Conservation (phyloP, 371 early-diverging fungal genomes). For the Rhizopus microsporus region DNA sequence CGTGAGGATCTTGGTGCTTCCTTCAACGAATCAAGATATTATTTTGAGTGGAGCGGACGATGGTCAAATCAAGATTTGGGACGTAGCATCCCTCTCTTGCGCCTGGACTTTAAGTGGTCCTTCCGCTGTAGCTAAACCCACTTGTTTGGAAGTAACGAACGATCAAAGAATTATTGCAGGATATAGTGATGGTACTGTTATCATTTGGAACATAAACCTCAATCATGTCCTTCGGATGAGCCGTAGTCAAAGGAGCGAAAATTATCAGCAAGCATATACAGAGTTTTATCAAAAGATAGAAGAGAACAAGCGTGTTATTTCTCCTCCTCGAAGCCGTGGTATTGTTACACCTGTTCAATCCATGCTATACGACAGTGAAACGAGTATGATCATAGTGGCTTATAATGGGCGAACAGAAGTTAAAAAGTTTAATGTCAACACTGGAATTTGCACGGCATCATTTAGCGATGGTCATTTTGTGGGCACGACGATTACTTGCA, state of each 20-base stretch:
- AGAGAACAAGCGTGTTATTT: slow-evolving; percentile 19
- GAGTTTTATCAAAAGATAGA: slow-evolving; percentile 5
- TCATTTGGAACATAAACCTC: slow-evolving; percentile 40
- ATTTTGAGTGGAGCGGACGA: slow-evolving; percentile 49
- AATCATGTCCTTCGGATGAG: slow-evolving; percentile 14
- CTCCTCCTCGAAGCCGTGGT: slow-evolving; percentile 8
- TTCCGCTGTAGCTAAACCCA: slow-evolving; percentile 23
- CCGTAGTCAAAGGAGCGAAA: slow-evolving; percentile 13
- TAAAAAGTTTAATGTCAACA: slow-evolving; percentile 29
- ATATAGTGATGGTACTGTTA: slow-evolving; percentile 41
- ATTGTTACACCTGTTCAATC: slow-evolving; percentile 1
- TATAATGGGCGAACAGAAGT: slow-evolving; percentile 26
- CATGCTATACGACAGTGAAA: slow-evolving; percentile 33
- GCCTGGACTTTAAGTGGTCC: slow-evolving; percentile 27
- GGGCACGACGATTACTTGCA: slow-evolving; percentile 34
- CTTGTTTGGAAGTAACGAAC: slow-evolving; percentile 23
- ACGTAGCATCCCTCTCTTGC: slow-evolving; percentile 28
- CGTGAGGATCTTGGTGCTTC: slow-evolving; percentile 33
- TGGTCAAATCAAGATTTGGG: slow-evolving; percentile 46
- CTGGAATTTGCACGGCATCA: slow-evolving; percentile 27
- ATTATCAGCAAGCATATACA: slow-evolving; percentile 2
- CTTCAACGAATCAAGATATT: slow-evolving; percentile 24
- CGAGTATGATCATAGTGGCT: slow-evolving; percentile 29
- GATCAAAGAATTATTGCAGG: slow-evolving; percentile 43
- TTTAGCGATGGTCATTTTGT: slow-evolving; percentile 31